Evolutionary conservation across 192 early-diverging fungal genomes (phyloP), one percentile per base, ranked within the genome.

Genomic region (Chytriomyces sp.): DNA sequence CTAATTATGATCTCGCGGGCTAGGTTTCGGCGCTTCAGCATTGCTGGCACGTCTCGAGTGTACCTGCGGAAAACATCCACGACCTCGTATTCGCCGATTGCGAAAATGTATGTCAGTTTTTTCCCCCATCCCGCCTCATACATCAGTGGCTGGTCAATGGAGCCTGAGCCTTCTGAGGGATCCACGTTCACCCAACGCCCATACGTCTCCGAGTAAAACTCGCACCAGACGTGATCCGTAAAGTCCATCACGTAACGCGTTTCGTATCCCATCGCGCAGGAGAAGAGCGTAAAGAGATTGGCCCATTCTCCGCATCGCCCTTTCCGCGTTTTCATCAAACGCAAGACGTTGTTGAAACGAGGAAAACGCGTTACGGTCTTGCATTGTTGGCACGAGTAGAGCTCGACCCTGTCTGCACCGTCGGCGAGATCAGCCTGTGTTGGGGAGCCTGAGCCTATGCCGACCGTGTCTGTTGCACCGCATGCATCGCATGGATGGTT

Each of bases 231-330:
- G 64, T 83, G 81, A 57, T 83, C 81, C 33, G 81, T 83, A 33
- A 67, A 78, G 52, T 83, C 81, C 41, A 78, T 52, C 14, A 80
- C 65, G 40, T 83, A 83, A 10, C 81, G 78, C 12, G 76, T 69
- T 30, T 83, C 81, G 32, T 82, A 79, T 10, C 81, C 81, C 70
- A 83, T 68, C 22, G 80, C 33, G 22, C 53, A 66, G 32, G 39
- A 52, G 31, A 83, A 68, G 19, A 82, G 55, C 0, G 55, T 40
- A 56, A 83, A 83, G 14, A 78, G 62, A 34, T 82, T 82, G 2
- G 81, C 81, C 80, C 77, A 83, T 52, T 83, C 81, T 12, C 81
- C 81, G 58, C 81, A 83, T 12, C 81, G 70, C 19, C 81, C 81
- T 17, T 64, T 30, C 52, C 80, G 57, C 17, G 79, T 82, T 44